Conservation (phyloP, 23 red algal genomes). For the Porphyridium purpureum region DNA sequence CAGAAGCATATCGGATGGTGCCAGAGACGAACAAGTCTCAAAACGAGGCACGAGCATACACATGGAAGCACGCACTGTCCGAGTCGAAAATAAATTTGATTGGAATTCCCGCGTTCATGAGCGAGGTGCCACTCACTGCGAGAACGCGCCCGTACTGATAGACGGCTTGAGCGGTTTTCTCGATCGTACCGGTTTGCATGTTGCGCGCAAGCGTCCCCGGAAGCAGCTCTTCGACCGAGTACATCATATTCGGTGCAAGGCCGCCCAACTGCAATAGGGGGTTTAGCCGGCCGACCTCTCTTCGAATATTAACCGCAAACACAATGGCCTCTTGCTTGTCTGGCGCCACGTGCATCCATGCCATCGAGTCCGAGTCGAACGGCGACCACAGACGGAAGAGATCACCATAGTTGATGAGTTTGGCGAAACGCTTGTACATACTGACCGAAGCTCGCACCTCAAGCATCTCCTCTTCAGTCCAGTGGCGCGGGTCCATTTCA, state of each 20-base stretch:
- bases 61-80: background rate
- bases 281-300: conserved; percentile 69
- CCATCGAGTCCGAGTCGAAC: conserved; percentile 50
- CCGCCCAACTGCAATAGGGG: conserved; percentile 74
- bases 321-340: conserved; percentile 51
- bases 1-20: too few species aligned
- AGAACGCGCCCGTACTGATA: conserved; percentile 61
- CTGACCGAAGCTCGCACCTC: conserved; percentile 65
- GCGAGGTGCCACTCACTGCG: conserved; percentile 23
- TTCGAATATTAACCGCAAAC: conserved; percentile 60
- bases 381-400: conserved; percentile 88
- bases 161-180: conserved; percentile 28
- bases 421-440: conserved; percentile 48
- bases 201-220: conserved; percentile 70
- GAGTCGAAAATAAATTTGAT: background rate
- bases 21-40: too few species aligned
- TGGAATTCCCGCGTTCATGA: conserved; percentile 63
- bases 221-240: conserved; percentile 70
- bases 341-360: conserved; percentile 87
- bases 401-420: conserved; percentile 47
- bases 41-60: background rate
- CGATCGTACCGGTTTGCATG: conserved; percentile 70
- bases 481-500: conserved; percentile 75
- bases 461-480: conserved; percentile 40
- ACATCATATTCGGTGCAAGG: conserved; percentile 13